These are phyloP conservation scores for Scutellaria minor DNA, from an alignment of 257 asterid species.

Conservation along the genomic window DNA sequence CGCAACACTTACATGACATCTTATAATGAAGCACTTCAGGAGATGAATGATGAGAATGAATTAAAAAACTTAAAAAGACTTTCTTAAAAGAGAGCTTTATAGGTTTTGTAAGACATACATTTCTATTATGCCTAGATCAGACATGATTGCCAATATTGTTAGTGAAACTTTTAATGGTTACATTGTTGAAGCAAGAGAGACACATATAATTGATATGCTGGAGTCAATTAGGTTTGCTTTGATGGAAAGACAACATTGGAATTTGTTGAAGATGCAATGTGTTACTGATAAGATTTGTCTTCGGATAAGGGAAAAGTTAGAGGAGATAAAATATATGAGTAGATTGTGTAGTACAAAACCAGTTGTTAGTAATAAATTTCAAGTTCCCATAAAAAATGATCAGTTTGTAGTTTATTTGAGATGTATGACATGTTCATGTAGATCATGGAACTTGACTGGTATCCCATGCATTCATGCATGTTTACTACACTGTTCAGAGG, in stretches of 20 bases:
- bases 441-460: no score
- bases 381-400: no score
- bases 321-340: no score
- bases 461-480: no score
- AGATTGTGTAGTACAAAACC: no score
- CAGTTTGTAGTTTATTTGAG: no score
- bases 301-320: no score
- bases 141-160: not conserved
- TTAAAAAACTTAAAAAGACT: not conserved
- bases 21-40: not conserved
- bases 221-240: not conserved
- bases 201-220: not conserved
- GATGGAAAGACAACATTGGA: not conserved
- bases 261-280: not conserved
- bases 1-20: no score
- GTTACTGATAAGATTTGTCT: not conserved
- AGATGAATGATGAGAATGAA: not conserved
- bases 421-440: no score
- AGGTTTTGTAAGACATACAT: not conserved
- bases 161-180: slow-evolving; percentile 5
- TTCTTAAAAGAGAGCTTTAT: not conserved
- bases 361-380: no score
- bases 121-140: not conserved
- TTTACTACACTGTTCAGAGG: no score
- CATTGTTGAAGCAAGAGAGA: not conserved